phyloP scores from a whole-genome alignment of 495 filamentous ascomycete genomes.

The Penicillium pancosmium region DNA sequence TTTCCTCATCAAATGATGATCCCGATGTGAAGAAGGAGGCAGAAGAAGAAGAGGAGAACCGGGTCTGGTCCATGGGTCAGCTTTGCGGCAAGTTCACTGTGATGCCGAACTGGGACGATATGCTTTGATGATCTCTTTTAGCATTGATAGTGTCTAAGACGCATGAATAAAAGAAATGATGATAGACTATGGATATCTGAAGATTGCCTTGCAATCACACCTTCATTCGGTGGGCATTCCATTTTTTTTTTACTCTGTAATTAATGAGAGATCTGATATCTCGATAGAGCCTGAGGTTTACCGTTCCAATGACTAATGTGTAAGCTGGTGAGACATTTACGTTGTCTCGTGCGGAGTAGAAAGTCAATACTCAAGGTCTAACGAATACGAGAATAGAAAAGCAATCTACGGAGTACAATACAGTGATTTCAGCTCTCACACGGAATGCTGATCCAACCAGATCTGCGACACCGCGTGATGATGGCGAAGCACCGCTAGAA shows the following conservation, averaged over 20 bases:
- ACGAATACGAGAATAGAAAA: neutral
- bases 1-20: conserved; percentile 35
- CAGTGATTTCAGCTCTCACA: too few species aligned
- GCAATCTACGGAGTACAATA: neutral
- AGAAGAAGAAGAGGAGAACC: conserved; percentile 35
- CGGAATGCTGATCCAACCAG: neutral
- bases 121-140: conserved; percentile 36
- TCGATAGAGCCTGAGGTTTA: too few species aligned
- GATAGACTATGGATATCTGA: neutral
- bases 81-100: conserved; percentile 53
- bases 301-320: too few species aligned
- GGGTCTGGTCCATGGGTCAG: conserved; percentile 54
- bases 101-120: conserved; percentile 51
- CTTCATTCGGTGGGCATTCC: too few species aligned
- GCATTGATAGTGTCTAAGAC: neutral
- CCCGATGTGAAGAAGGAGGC: conserved; percentile 14
- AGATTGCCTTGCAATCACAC: neutral
- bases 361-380: too few species aligned
- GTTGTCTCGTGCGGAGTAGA: too few species aligned
- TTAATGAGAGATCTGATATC: too few species aligned
- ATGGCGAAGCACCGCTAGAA: neutral
- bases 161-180: conserved; percentile 1
- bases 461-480: neutral
- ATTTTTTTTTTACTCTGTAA: too few species aligned
- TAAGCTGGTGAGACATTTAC: too few species aligned